Evolutionary conservation across 2,329 filamentous ascomycete genomes (phyloP), one percentile per base, ranked within the genome.

Genomic region (Aspergillus glaucus): DNA sequence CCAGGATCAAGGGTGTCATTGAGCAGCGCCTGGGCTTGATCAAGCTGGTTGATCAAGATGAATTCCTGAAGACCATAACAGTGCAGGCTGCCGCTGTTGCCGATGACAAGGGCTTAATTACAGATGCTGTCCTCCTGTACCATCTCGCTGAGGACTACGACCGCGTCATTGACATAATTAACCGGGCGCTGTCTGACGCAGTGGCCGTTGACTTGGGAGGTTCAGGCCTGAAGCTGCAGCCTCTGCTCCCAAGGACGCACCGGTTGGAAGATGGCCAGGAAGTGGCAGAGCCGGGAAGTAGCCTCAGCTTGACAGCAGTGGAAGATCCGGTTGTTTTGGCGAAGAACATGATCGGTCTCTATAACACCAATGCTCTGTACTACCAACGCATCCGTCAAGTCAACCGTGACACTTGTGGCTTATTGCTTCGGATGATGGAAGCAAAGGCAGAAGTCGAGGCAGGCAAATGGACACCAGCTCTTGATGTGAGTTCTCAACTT

Each of bases 81-180:
- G 78, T 93, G 40, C 89, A 95, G 67, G 93, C 93, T 7, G 93
- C 93, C 37, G 85, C 86, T 55, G 88, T 91, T 62, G 93, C 93
- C 4, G 92, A 98, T 59, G 92, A 97, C 67, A 94, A 92, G 60
- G 92, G 93, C 36, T 82, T 94, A 44, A 90, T 86, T 1, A 94
- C 92, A 0, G 93, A 98, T 69, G 91, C 94, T 2, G 92, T 97
- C 12, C 78, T 98, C 45, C 78, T 98, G 45, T 97, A 95, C 68
- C 92, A 98, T 67, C 78, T 98, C 40, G 92, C 93, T 0, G 88
- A 89, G 62, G 91, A 98, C 67, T 97, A 95, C 66, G 90, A 98
- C 66, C 90, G 85, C 47, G 94, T 97, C n/a, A 83, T 96, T 40
- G 76, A 81, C 22, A 92, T 97, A 56, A 82, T 97, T 62, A 95